Conservation (phyloP, 345 rosid genomes). For the Hibiscus trionum region DNA sequence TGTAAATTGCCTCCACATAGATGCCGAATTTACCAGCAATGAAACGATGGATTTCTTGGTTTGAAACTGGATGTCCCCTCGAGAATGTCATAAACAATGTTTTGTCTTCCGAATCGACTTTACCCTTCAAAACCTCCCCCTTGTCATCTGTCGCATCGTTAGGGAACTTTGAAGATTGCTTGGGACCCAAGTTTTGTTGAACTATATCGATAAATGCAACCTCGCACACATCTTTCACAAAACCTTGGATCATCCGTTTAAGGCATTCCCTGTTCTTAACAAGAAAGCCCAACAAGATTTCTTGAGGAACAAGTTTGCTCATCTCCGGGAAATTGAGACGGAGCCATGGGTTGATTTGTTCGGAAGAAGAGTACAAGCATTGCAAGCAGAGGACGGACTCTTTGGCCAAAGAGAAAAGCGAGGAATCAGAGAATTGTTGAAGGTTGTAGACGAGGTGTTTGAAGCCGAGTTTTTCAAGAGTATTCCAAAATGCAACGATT, state of each 20-base stretch:
- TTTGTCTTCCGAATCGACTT: too few relatives aligned
- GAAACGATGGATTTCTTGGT: too few relatives aligned
- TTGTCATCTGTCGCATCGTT: not conserved
- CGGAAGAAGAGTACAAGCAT: not conserved
- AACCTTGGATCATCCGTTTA: not conserved
- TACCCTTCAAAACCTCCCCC: too few relatives aligned
- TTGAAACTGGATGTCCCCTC: not conserved
- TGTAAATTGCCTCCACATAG: too few relatives aligned
- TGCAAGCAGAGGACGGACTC: slow-evolving; percentile 16
- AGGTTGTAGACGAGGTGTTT: too few relatives aligned
- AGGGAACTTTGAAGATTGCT: not conserved
- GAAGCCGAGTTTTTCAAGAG: slow-evolving; percentile 21
- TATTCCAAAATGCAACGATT: slow-evolving; percentile 26
- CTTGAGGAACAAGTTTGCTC: slow-evolving; percentile 7
- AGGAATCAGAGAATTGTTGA: not conserved
- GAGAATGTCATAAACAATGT: slow-evolving; percentile 8
- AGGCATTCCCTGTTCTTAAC: not conserved
- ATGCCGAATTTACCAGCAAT: too few relatives aligned
- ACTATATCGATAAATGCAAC: not conserved
- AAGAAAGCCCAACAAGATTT: not conserved
- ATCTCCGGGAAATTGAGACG: not conserved
- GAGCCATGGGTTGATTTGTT: not conserved
- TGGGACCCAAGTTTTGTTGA: not conserved
- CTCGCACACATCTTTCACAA: slow-evolving; percentile 6
- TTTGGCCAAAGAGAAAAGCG: not conserved